Base-by-base conservation (phyloP, 345 rosid species). In the Gossypium turneri region DNA sequence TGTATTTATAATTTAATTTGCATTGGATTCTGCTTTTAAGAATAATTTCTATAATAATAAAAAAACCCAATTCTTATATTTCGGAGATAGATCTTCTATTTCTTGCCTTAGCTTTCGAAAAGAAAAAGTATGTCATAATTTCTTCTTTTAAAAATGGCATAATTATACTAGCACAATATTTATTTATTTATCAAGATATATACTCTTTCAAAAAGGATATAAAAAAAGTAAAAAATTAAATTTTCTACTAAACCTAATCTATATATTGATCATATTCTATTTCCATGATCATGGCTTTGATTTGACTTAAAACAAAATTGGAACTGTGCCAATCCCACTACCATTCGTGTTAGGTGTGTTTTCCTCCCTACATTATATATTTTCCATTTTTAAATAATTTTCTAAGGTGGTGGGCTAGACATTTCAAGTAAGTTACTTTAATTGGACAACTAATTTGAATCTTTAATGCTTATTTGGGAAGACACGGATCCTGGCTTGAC, bases 241-340 rank as follows among this genome's bases (percentile, higher is more conserved):
- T 5, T 34, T 34, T 34, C 41, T 34, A 34, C 41, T 34, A 34
- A 34, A 15, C 55, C 19, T 51, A 13, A 3, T 50, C 15, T 51
- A 3, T 51, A 15, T 52, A 48, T 48, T 3, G 48, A 24, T 10
- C 38, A 16, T 52, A 22, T 16, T 12, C 25, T 20, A 47, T 67
- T 70, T 52, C 10, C 43, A 16, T 27, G 63, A 29, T 22, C 5
- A 43, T 67, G 34, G 27, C n/a, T 29, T 9, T 45, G 67, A 66
- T 66, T 78, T 57, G 77, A 78, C 76, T 72, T 65, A 9, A 5
- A 57, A 66, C 45, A 34, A 65, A 44, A 45, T 63, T 22, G 22
- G 4, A 56, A 56, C 61, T 43, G 13, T 55, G 10, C 22, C 24
- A 24, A 27, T 19, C 9, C 7, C 62, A 15, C n/a, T 56, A 56